These are phyloP conservation scores for Leptodontidium sp. DNA, from an alignment of 2,329 filamentous ascomycete species.

Conservation along the genomic window DNA sequence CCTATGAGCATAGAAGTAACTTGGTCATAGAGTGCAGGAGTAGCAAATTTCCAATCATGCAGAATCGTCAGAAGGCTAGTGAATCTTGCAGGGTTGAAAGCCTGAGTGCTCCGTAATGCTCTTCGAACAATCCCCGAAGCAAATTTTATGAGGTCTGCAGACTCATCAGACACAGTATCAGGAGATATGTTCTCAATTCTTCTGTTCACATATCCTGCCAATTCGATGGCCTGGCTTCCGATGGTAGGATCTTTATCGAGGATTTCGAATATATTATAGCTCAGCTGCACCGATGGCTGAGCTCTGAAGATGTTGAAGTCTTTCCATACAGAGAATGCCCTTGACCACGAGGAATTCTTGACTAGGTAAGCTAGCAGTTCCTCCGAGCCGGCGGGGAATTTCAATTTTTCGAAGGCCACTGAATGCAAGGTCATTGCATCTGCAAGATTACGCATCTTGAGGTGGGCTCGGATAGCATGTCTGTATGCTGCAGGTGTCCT, in stretches of 20 bases:
- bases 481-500: conserved; percentile 55
- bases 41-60: conserved; percentile 34
- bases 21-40: conserved; percentile 33
- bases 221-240: conserved; percentile 25
- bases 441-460: conserved; percentile 51
- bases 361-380: conserved; percentile 40
- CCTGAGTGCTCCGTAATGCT: conserved; percentile 31
- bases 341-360: conserved; percentile 37
- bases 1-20: conserved; percentile 35
- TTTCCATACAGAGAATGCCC: conserved; percentile 39
- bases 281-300: background rate
- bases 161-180: background rate
- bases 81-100: conserved; percentile 31
- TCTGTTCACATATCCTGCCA: conserved; percentile 34
- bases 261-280: conserved; percentile 32
- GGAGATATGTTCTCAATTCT: conserved; percentile 8
- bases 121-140: conserved; percentile 32
- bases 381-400: conserved; percentile 35
- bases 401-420: conserved; percentile 31
- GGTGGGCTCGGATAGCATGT: conserved; percentile 53
- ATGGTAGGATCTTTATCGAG: conserved; percentile 31
- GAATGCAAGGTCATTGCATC: conserved; percentile 45
- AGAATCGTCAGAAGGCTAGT: conserved; percentile 35
- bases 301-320: conserved; percentile 26
- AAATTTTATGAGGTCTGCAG: conserved; percentile 31